Evolutionary conservation across 768 basidiomycete species (phyloP).

Genomic region (Rhizopogon vesiculosus): DNA sequence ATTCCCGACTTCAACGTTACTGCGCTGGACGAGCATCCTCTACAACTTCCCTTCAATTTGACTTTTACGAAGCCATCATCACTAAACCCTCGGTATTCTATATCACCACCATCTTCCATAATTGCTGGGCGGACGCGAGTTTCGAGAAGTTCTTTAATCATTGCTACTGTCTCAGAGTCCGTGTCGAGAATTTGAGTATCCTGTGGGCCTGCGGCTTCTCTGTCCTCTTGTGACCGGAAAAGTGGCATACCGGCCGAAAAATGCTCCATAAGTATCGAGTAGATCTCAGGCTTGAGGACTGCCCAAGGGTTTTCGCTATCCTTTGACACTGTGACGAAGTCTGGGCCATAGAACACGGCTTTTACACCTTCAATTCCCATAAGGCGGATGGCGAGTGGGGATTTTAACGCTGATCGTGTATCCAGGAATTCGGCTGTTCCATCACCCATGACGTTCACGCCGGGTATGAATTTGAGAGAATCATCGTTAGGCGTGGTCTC

Average conservation of each 20-base stretch:
- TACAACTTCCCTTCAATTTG: constrained; percentile 94
- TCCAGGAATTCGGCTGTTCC: constrained; percentile 95
- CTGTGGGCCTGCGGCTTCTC: constrained; percentile 80
- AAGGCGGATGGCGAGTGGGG: constrained; percentile 90
- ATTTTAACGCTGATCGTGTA: constrained; percentile 77
- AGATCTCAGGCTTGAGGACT: constrained; percentile 94
- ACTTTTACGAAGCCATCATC: constrained; percentile 82
- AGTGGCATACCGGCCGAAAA: constrained; percentile 89
- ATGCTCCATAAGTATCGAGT: constrained; percentile 93
- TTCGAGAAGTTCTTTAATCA: constrained; percentile 97
- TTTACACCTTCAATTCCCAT: constrained; percentile 93
- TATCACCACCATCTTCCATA: constrained; percentile 98
- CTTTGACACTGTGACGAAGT: constrained; percentile 97
- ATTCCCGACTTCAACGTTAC: constrained; percentile 97
- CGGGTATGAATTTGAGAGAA: constrained; percentile 97
- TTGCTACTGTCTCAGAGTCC: constrained; percentile 94
- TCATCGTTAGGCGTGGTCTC: constrained; percentile 97
- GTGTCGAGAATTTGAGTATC: constrained; percentile 92
- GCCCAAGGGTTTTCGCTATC: constrained; percentile 82
- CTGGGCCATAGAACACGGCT: constrained; percentile 91
- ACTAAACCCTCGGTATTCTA: constrained; percentile 89
- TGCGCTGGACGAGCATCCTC: constrained; percentile 90
- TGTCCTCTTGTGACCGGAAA: constrained; percentile 80
- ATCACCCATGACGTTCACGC: constrained; percentile 78
- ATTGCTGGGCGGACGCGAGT: constrained; percentile 95